Conservation (phyloP, 148 eudicot species). For the Silene latifolia region DNA sequence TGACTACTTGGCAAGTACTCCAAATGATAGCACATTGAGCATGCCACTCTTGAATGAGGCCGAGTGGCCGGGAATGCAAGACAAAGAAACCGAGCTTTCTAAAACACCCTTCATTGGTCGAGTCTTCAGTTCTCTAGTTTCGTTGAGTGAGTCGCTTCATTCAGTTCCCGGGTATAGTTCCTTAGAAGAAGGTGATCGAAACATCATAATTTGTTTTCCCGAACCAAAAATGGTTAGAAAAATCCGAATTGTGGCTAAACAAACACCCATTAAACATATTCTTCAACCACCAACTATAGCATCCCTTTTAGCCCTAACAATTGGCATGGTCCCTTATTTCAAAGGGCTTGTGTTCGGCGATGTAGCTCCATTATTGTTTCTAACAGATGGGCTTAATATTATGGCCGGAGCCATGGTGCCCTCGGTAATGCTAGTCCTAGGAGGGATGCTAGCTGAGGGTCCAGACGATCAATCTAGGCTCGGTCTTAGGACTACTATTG, state of each 20-base stretch:
- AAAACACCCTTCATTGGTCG: slow-evolving; percentile 74
- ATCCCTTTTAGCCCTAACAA: slow-evolving; percentile 52
- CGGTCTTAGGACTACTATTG: slow-evolving; percentile 57
- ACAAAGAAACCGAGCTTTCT: slow-evolving; percentile 67
- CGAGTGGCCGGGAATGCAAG: slow-evolving; percentile 95
- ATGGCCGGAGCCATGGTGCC: slow-evolving; percentile 86
- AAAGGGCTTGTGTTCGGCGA: slow-evolving; percentile 57
- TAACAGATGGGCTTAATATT: slow-evolving; percentile 60
- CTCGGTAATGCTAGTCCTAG: slow-evolving; percentile 72
- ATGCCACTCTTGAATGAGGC: slow-evolving; percentile 83
- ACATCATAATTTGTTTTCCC: slow-evolving; percentile 50
- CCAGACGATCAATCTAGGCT: slow-evolving; percentile 60
- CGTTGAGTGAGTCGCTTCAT: slow-evolving; percentile 35
- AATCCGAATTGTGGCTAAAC: slow-evolving; percentile 66
- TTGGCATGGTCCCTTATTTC: slow-evolving; percentile 70
- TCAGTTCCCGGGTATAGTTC: slow-evolving; percentile 42
- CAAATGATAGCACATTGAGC: slow-evolving; percentile 39
- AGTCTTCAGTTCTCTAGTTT: slow-evolving; percentile 38
- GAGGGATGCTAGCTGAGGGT: slow-evolving; percentile 90
- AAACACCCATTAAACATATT: slow-evolving; percentile 60
- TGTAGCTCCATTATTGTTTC: slow-evolving; percentile 49
- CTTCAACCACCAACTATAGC: slow-evolving; percentile 84
- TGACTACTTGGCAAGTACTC: neutral
- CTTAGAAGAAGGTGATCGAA: slow-evolving; percentile 37
- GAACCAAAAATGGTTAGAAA: slow-evolving; percentile 69